Evolutionary conservation across 345 rosid genomes (phyloP).

Genomic region (Crucihimalaya himalaica): DNA sequence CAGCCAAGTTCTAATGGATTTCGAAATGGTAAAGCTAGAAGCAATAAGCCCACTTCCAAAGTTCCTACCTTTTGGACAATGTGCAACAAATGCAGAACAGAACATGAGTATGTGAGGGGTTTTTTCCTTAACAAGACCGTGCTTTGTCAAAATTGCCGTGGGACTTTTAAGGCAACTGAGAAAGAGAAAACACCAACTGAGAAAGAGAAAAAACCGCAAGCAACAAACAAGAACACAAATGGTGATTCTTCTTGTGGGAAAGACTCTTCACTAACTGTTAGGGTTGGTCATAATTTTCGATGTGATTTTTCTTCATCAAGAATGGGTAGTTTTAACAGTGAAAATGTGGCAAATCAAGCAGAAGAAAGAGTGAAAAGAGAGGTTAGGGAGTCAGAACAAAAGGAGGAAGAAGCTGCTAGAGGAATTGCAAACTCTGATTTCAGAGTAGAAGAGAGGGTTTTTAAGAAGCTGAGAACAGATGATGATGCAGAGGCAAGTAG

Average conservation of each 20-base stretch:
- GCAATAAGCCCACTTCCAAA: slow-evolving; percentile 29
- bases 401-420: slow-evolving; percentile 22
- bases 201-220: slow-evolving; percentile 18
- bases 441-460: slow-evolving; percentile 43
- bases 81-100: slow-evolving; percentile 69
- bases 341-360: slow-evolving; percentile 38
- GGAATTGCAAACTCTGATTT: slow-evolving; percentile 33
- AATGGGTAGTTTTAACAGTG: slow-evolving; percentile 34
- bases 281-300: slow-evolving; percentile 25
- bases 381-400: slow-evolving; percentile 30
- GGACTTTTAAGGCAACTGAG: slow-evolving; percentile 71
- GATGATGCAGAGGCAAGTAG: slow-evolving; percentile 31
- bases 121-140: slow-evolving; percentile 65
- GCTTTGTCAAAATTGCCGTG: slow-evolving; percentile 67
- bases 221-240: slow-evolving; percentile 28
- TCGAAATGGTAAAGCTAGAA: slow-evolving; percentile 35
- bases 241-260: slow-evolving; percentile 20
- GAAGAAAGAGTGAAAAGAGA: slow-evolving; percentile 45
- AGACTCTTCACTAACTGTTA: slow-evolving; percentile 31
- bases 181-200: slow-evolving; percentile 42
- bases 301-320: slow-evolving; percentile 39
- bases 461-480: slow-evolving; percentile 52
- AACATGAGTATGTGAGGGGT: slow-evolving; percentile 67
- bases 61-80: slow-evolving; percentile 75
- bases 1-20: slow-evolving; percentile 14